phyloP scores from a whole-genome alignment of 2,329 filamentous ascomycete species.

The Fusarium sp. region DNA sequence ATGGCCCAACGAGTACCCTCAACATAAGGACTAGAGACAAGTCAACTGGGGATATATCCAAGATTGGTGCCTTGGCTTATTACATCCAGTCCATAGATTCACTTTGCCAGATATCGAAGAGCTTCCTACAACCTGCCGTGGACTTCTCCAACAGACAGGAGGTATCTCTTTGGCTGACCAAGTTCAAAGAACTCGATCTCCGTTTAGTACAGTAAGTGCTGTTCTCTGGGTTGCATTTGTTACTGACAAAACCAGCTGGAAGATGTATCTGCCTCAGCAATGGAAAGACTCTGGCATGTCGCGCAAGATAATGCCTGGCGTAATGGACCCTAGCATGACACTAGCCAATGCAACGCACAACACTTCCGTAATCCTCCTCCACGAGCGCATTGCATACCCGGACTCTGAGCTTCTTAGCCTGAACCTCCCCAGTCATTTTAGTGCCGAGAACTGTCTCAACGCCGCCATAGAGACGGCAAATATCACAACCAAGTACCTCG shows the following conservation, averaged over 20 bases:
- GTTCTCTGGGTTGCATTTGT: rapidly evolving
- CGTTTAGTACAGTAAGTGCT: not conserved
- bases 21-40: not conserved
- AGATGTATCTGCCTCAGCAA: not conserved
- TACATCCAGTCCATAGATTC: not conserved
- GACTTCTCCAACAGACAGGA: not conserved
- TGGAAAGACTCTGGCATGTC: not conserved
- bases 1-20: not conserved
- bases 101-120: not conserved
- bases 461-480: not conserved
- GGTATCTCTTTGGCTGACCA: not conserved
- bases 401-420: not conserved
- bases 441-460: not conserved
- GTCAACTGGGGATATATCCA: not conserved
- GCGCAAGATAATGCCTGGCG: not conserved
- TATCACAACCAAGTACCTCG: not conserved
- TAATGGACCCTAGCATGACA: not conserved
- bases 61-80: not conserved
- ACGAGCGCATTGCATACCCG: not conserved
- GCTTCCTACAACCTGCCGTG: not conserved
- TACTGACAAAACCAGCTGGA: not conserved
- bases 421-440: not conserved
- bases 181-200: not conserved
- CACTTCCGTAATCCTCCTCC: not conserved
- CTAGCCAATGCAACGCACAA: not conserved